Evolutionary conservation across 108 stramenopile species (phyloP).

Genomic region (Pseudonitzschia multiseries): DNA sequence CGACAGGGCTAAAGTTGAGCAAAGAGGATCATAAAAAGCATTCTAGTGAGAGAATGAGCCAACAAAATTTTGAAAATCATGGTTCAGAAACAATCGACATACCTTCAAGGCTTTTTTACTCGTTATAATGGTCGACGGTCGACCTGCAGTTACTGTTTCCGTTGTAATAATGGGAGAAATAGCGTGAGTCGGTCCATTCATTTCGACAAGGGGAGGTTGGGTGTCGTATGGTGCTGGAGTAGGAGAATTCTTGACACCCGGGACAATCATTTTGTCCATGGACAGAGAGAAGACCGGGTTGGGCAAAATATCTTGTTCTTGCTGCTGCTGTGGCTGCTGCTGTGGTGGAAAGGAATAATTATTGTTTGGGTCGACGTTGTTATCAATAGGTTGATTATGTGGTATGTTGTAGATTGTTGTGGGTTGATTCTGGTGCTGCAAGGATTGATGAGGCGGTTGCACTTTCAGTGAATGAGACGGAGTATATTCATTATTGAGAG

Average conservation of each 20-base stretch:
- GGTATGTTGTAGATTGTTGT: not conserved
- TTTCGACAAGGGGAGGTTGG: not conserved
- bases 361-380: not conserved
- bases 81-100: not conserved
- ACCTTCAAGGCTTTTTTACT: not conserved
- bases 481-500: conserved; percentile 3
- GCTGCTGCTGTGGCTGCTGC: conserved; percentile 6
- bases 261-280: conserved; percentile 16
- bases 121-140: not conserved
- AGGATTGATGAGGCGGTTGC: not conserved
- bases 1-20: conserved; percentile 49
- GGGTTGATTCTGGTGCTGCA: not conserved
- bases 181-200: not conserved
- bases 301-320: not conserved
- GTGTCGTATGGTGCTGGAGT: conserved; percentile 1
- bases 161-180: not conserved
- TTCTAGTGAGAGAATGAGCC: not conserved
- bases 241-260: conserved; percentile 1
- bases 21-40: not conserved
- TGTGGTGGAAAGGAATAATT: not conserved
- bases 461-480: not conserved
- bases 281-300: conserved; percentile 12
- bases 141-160: not conserved
- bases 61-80: not conserved
- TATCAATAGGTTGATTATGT: conserved; percentile 3